Conservation (phyloP, 345 rosid genomes). For the Chamaenerion angustifolium region DNA sequence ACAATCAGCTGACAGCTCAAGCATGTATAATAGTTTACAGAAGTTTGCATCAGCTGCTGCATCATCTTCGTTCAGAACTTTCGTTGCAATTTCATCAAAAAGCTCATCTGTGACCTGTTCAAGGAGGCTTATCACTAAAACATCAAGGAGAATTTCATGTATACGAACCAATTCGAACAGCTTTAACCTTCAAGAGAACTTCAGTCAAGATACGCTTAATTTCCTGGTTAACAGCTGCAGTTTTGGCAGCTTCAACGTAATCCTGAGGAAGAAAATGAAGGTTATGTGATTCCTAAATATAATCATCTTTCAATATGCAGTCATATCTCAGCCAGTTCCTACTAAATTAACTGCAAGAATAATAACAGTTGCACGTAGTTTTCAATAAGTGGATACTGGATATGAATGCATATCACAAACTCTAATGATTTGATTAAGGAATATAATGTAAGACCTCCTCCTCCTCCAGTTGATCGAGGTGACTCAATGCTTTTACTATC, state of each 20-base stretch:
- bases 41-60: conserved; percentile 16
- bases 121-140: conserved; percentile 7
- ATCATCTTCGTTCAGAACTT: conserved; percentile 75
- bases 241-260: conserved; percentile 55
- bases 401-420: not conserved
- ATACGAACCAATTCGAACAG: conserved; percentile 14
- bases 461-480: conserved; percentile 63
- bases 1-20: not conserved
- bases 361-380: not conserved
- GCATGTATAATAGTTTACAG: not conserved
- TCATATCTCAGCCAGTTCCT: too few species aligned
- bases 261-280: conserved; percentile 38
- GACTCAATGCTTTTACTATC: conserved; percentile 63
- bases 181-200: conserved; percentile 75
- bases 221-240: conserved; percentile 73
- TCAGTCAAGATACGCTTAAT: conserved; percentile 86
- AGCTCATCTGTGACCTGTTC: conserved; percentile 88
- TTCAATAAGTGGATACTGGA: not conserved
- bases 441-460: conserved; percentile 43
- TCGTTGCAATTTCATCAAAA: conserved; percentile 88
- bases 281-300: not conserved
- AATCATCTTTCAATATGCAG: too few species aligned
- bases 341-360: not conserved
- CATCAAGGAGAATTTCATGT: conserved; percentile 7
- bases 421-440: not conserved